phyloP scores from a whole-genome alignment of 2,329 filamentous ascomycete species.

The Bipolaris bicolor region DNA sequence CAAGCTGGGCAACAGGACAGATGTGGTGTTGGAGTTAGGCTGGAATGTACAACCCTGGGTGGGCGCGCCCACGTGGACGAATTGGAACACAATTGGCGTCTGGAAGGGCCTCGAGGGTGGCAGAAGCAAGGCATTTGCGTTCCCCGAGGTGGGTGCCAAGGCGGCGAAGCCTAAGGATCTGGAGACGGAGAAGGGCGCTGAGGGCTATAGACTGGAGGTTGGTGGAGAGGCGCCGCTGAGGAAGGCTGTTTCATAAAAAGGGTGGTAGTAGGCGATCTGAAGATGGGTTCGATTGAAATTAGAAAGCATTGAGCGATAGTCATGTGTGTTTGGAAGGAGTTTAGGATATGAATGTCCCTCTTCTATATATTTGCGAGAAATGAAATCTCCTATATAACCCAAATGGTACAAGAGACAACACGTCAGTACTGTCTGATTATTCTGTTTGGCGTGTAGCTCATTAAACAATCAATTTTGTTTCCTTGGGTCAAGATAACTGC shows the following conservation, averaged over 20 bases:
- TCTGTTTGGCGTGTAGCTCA: too few species aligned
- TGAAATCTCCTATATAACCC: too few species aligned
- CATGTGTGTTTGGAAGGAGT: background rate
- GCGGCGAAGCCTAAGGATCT: slow-evolving; percentile 60
- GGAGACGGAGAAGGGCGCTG: slow-evolving; percentile 57
- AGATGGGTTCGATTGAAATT: background rate
- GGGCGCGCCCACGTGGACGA: slow-evolving; percentile 80
- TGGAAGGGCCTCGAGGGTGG: slow-evolving; percentile 72
- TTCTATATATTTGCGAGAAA: too few species aligned
- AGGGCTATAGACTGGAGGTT: slow-evolving; percentile 54
- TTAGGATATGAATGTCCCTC: background rate
- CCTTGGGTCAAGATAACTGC: too few species aligned
- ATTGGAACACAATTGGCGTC: slow-evolving; percentile 55
- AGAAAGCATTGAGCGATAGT: background rate
- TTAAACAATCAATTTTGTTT: too few species aligned
- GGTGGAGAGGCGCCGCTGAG: slow-evolving; percentile 38
- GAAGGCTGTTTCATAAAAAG: slow-evolving; percentile 16
- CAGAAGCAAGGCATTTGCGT: slow-evolving; percentile 66
- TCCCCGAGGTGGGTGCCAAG: slow-evolving; percentile 72
- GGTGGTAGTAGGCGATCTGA: too few species aligned
- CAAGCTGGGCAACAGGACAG: slow-evolving; percentile 72
- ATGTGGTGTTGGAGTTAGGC: slow-evolving; percentile 80
- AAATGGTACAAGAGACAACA: too few species aligned
- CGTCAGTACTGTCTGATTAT: too few species aligned
- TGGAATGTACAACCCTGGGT: slow-evolving; percentile 99